These are phyloP conservation scores for Isabelozyma rhagii DNA, from an alignment of 805 yeast species.

Conservation along the genomic window DNA sequence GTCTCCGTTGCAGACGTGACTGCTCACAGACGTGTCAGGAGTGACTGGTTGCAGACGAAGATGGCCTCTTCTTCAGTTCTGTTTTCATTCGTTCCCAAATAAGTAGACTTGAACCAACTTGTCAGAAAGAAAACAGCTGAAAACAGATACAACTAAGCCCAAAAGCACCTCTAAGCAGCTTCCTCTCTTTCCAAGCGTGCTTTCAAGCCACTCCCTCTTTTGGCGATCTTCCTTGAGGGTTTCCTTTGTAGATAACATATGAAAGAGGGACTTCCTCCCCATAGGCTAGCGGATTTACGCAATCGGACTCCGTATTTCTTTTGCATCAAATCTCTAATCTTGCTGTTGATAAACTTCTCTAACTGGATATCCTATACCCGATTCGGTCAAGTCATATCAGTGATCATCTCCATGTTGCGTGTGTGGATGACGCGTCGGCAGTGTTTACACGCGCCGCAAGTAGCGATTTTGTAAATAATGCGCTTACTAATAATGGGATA, in stretches of 20 bases:
- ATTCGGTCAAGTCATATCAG: neutral
- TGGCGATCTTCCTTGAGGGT: too few species aligned
- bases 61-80: too few species aligned
- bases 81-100: too few species aligned
- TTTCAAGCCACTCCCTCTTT: too few species aligned
- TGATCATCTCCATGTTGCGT: neutral
- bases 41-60: too few species aligned
- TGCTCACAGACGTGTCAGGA: too few species aligned
- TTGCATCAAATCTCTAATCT: neutral
- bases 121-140: too few species aligned
- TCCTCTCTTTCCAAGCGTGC: too few species aligned
- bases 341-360: neutral
- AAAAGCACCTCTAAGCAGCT: too few species aligned
- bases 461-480: neutral
- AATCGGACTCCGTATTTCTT: neutral
- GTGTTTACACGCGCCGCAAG: neutral
- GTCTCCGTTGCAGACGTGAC: too few species aligned
- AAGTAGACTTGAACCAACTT: too few species aligned
- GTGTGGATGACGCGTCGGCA: neutral
- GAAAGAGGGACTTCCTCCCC: neutral
- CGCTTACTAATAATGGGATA: neutral
- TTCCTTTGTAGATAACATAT: neutral
- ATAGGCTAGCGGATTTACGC: neutral
- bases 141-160: too few species aligned
- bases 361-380: neutral